Evolutionary conservation across 106 monocot genomes (phyloP).

Genomic region (Dendrobium catenatum): DNA sequence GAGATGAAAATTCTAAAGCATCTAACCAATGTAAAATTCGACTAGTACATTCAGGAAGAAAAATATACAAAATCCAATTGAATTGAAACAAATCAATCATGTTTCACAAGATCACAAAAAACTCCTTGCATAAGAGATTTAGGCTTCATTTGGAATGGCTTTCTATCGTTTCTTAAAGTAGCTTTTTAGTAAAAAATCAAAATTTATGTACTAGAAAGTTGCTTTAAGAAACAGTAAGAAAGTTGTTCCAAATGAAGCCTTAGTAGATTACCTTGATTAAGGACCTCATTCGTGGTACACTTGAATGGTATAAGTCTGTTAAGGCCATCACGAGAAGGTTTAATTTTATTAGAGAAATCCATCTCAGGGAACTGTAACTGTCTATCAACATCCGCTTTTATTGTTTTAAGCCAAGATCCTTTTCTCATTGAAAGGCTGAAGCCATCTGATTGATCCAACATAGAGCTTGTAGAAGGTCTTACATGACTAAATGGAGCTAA

Average conservation of each 20-base stretch:
- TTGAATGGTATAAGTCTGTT: slow-evolving; percentile 48
- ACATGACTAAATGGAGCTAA: slow-evolving; percentile 29
- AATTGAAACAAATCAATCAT: too few species aligned
- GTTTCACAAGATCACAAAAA: not conserved
- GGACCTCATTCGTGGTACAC: slow-evolving; percentile 31
- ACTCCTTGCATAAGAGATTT: not conserved
- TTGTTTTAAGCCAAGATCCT: slow-evolving; percentile 44
- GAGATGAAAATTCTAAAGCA: too few species aligned
- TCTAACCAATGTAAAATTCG: too few species aligned
- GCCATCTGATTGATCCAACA: slow-evolving; percentile 38
- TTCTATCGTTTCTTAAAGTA: too few species aligned
- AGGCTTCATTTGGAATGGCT: too few species aligned
- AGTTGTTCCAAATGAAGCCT: too few species aligned
- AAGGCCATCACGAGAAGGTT: slow-evolving; percentile 24
- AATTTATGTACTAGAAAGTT: too few species aligned
- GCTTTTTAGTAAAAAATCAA: too few species aligned
- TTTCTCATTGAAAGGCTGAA: slow-evolving; percentile 41
- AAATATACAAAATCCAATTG: too few species aligned
- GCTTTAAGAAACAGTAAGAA: too few species aligned
- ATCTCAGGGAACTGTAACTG: slow-evolving; percentile 26
- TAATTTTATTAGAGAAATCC: slow-evolving; percentile 20
- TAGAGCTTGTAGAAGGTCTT: slow-evolving; percentile 21
- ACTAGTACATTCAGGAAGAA: too few species aligned
- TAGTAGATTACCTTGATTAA: slow-evolving; percentile 43
- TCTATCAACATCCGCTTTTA: slow-evolving; percentile 32